These are phyloP conservation scores for Elsinoe fawcettii DNA, from an alignment of 2,329 filamentous ascomycete species.

Conservation along the genomic window DNA sequence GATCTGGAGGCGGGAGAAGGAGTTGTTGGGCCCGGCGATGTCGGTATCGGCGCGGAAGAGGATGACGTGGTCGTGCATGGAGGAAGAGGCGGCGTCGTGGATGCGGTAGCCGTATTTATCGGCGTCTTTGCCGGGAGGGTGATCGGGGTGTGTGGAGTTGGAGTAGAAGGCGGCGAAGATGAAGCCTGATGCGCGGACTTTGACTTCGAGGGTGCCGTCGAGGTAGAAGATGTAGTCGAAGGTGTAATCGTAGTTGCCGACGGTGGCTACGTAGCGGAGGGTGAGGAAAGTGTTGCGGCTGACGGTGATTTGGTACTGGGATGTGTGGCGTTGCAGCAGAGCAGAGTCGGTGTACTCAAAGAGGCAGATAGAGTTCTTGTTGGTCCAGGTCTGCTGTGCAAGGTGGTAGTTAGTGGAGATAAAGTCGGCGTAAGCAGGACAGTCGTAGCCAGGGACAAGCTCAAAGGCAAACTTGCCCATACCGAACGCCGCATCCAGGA, in stretches of 20 bases:
- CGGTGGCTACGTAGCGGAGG: conserved; percentile 42
- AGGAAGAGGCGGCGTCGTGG: conserved; percentile 32
- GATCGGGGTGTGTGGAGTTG: conserved; percentile 28
- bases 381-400: conserved; percentile 36
- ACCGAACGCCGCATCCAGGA: conserved; percentile 27
- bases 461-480: conserved; percentile 43
- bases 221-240: conserved; percentile 46
- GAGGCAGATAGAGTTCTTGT: conserved; percentile 47
- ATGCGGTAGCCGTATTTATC: conserved; percentile 35
- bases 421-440: conserved; percentile 46
- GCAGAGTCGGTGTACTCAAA: conserved; percentile 47
- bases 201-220: conserved; percentile 46
- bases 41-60: conserved; percentile 38
- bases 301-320: conserved; percentile 34
- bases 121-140: conserved; percentile 25
- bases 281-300: conserved; percentile 41
- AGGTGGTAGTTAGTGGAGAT: conserved; percentile 40
- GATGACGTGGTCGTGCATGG: conserved; percentile 35
- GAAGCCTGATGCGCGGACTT: conserved; percentile 48
- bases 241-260: conserved; percentile 51
- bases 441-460: conserved; percentile 46
- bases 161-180: conserved; percentile 45
- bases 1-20: conserved; percentile 28
- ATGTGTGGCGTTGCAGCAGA: conserved; percentile 45
- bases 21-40: conserved; percentile 31